Conservation (phyloP, 2,329 filamentous ascomycete genomes). For the Trichoderma gracile region DNA sequence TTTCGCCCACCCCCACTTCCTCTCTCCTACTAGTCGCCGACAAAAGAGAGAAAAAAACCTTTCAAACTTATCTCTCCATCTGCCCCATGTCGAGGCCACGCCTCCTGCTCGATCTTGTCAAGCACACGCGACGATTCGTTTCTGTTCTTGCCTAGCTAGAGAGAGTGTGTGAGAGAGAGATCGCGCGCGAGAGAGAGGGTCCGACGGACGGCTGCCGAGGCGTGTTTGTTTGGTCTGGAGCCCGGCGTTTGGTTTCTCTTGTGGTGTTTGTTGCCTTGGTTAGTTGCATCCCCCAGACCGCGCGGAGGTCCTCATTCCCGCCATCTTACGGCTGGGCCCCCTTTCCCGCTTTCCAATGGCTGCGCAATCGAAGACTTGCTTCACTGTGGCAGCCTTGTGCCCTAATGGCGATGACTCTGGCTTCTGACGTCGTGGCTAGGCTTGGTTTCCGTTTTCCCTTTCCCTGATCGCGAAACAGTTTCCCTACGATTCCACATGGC, state of each 20-base stretch:
- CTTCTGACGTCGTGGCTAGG: conserved; percentile 5
- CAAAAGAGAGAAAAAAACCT: not conserved
- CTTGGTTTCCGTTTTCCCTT: not conserved
- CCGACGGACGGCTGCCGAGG: not conserved
- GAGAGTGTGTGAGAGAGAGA: not conserved
- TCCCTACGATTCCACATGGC: conserved; percentile 34
- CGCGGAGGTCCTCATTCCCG: conserved; percentile 10
- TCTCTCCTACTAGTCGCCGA: not conserved
- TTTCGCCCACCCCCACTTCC: conserved; percentile 11
- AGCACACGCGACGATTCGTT: conserved; percentile 8
- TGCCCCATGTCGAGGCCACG: conserved; percentile 23
- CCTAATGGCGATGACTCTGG: not conserved
- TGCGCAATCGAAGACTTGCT: conserved; percentile 1
- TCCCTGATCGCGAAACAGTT: conserved; percentile 7
- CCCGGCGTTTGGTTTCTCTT: conserved; percentile 34
- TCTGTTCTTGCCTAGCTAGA: not conserved
- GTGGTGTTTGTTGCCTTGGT: conserved; percentile 18
- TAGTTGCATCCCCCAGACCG: conserved; percentile 15
- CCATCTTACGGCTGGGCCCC: conserved; percentile 14
- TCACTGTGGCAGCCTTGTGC: not conserved
- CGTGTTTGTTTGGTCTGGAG: conserved; percentile 28
- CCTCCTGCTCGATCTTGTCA: conserved; percentile 13
- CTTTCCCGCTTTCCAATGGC: conserved; percentile 5
- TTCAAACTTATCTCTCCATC: not conserved
- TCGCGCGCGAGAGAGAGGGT: no score